These are phyloP conservation scores for Tuber borchii DNA, from an alignment of 495 filamentous ascomycete species.

Conservation along the genomic window DNA sequence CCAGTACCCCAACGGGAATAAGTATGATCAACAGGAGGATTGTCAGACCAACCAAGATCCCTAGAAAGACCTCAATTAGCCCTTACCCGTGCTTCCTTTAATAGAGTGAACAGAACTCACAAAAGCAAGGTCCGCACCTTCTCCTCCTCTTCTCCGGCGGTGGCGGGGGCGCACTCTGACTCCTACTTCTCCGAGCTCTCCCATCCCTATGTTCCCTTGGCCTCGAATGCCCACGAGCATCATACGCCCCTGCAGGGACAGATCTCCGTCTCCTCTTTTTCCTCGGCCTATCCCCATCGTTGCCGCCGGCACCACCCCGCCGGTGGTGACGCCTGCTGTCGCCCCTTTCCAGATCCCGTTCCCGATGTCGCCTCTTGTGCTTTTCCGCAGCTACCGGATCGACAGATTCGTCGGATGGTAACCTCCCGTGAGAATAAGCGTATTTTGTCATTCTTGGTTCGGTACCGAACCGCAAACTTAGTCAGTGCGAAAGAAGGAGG, in stretches of 20 bases:
- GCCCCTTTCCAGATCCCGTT: constrained; percentile 31
- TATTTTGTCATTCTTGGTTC: constrained; percentile 22
- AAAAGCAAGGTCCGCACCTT: constrained; percentile 40
- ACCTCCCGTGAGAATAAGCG: constrained; percentile 26
- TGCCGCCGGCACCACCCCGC: constrained; percentile 14
- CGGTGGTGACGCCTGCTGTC: constrained; percentile 22
- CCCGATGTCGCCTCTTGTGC: constrained; percentile 21
- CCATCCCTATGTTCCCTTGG: constrained; percentile 17
- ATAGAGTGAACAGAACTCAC: constrained; percentile 15
- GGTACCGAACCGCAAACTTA: not conserved
- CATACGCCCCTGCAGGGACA: constrained; percentile 3
- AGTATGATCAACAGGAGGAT: constrained; percentile 56
- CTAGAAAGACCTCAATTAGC: constrained; percentile 16
- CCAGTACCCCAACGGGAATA: constrained; percentile 56
- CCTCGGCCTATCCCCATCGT: constrained; percentile 26
- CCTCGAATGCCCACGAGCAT: constrained; percentile 10
- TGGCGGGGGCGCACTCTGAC: constrained; percentile 23
- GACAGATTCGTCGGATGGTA: constrained; percentile 26
- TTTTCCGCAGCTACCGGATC: constrained; percentile 11
- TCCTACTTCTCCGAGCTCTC: constrained; percentile 27
- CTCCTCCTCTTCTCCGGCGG: constrained; percentile 40
- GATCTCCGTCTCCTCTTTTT: constrained; percentile 29
- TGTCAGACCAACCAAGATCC: constrained; percentile 44
- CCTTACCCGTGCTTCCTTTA: not conserved
- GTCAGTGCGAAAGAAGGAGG: not conserved